Evolutionary conservation across 495 filamentous ascomycete species (phyloP), one percentile per base, ranked within the genome.

Genomic region (Talaromyces trachyspermus): DNA sequence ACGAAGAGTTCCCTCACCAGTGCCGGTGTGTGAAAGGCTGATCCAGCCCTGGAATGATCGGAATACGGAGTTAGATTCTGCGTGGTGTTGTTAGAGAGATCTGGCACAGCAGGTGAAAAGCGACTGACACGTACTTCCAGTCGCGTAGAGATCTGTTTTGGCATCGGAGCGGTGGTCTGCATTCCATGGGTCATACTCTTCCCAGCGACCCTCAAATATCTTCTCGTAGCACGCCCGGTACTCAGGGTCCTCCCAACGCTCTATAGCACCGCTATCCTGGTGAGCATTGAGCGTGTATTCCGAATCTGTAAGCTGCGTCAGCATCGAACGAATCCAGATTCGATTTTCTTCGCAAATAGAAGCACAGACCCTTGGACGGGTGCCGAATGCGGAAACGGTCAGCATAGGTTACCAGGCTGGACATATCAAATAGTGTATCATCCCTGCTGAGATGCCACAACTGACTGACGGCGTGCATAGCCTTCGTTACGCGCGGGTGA

Each of bases 191-290:
- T 52, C 43, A 23, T 48, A 41, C 5, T 52, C 40, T 24, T 47
- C 43, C 50, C 50, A 52, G 3, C 36, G 10, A 0, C 50, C 50
- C 14, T 41, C n/a, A 19, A 52, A 32, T 3, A 52, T 52, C n/a
- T 25, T 15, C 11, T 22, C 14, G 40, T 48, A 48, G 19, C 37
- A 32, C 23, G 42, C 22, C 11, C 38, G 10, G 26, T 49, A 49
- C 12, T 32, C 26, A 11, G 35, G 9, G 4, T 52, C 50, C 25
- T 52, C 50, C 50, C 50, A 52, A 9, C 50, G 50, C 22, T 52
- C 50, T n/a, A 30, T 30, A 30, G 27, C 27, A 30, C 27, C 27
- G 12, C 27, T 30, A 12, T 30, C 27, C 12, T 7, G 27, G 12
- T 30, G 27, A n/a, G n/a, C n/a, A n/a, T n/a, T n/a, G n/a, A n/a